phyloP scores from a whole-genome alignment of 305 asterid genomes.

The Plantago lanceolata region DNA sequence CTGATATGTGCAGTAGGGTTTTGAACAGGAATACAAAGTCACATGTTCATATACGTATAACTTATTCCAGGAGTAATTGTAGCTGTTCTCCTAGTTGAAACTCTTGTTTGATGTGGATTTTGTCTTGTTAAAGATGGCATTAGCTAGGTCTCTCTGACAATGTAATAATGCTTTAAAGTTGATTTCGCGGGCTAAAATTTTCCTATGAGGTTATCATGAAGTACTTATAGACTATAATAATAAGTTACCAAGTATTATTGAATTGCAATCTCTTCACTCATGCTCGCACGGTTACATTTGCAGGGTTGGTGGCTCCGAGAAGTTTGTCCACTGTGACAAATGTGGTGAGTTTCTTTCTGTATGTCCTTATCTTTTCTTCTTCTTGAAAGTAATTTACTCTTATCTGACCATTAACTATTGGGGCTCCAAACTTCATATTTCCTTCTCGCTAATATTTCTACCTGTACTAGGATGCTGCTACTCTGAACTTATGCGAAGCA shows the following conservation, averaged over 20 bases:
- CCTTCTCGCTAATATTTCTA: constrained; percentile 18
- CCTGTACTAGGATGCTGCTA: constrained; percentile 60
- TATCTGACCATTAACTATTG: background rate
- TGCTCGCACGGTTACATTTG: constrained; percentile 17
- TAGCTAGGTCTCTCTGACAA: background rate
- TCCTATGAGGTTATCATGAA: constrained; percentile 8
- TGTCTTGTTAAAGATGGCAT: background rate
- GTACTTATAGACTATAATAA: background rate
- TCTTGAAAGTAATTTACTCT: background rate
- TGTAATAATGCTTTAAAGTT: background rate
- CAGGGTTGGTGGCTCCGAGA: constrained; percentile 70
- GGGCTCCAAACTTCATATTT: background rate
- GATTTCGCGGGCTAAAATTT: constrained; percentile 1
- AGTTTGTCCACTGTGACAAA: constrained; percentile 39
- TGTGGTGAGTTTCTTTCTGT: constrained; percentile 31
- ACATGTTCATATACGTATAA: background rate
- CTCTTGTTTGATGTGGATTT: background rate
- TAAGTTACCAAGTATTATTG: constrained; percentile 7
- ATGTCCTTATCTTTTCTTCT: background rate
- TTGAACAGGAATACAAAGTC: constrained; percentile 4
- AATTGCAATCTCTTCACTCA: constrained; percentile 1
- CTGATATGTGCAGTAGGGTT: constrained; percentile 1
- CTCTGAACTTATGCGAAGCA: constrained; percentile 39
- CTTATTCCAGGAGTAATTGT: constrained; percentile 7
- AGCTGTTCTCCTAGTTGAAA: constrained; percentile 3